Base-by-base conservation (phyloP, 2,329 filamentous ascomycete genomes). In the Curvularia hawaiiensis region DNA sequence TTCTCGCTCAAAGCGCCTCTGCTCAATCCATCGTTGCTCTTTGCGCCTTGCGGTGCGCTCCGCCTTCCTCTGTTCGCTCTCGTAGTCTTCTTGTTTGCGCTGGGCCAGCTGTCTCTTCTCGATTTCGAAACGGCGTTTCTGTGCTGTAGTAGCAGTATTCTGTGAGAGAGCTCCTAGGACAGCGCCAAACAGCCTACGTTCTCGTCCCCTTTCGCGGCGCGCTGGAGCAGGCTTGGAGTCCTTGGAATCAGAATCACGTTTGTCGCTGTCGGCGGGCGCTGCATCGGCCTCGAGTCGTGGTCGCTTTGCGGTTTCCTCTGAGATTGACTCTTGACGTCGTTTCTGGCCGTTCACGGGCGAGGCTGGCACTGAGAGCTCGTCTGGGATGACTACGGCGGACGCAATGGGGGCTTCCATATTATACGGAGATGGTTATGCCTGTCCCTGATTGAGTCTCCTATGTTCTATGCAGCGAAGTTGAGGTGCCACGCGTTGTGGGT, bases 141-240 rank as follows among this genome's bases (percentile, higher is more conserved):
- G 80, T 61, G 87, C 80, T 79, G 82, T 79, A 65, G 81, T 84
- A 71, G 73, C 62, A 58, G 83, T 84, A 68, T 84, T 88, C 78
- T 94, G 90, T 75, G 89, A 92, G 59, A 96, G 83, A 38, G 90
- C 91, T 74, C 84, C 90, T 58, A 95, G 80, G 55, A 96, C 79
- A 35, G 89, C 90, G 60, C 94, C 93, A 72, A 97, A 97, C 59
- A 98, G 82, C 52, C 94, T 85, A 76, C 90, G 89, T 22, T 91
- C 90, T 38, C 94, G 89, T 73, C 90, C 92, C 75, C 88, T 91
- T 73, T 98, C 94, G 69, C 70, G 63, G 35, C 68, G 80, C 35
- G 62, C 59, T 39, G 66, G 59, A 8, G 81, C 78, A 50, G 83
- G 77, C 54, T 65, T 64, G 54, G 67, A 54, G 44, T 66, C 67